These are phyloP conservation scores for Terfezia boudieri DNA, from an alignment of 495 filamentous ascomycete species.

Conservation along the genomic window DNA sequence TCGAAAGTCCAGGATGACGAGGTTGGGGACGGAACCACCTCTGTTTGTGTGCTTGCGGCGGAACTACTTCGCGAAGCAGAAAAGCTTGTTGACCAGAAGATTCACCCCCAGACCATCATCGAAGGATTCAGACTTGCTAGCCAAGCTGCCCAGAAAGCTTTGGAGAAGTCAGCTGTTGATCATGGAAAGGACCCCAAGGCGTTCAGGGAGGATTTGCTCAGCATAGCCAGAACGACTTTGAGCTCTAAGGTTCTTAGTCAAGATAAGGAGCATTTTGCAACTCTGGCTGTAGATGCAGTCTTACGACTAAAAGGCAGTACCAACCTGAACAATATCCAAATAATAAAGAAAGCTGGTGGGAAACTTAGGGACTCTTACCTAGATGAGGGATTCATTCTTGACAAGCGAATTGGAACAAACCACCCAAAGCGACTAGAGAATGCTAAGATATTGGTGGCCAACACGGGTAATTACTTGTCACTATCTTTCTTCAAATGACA, in stretches of 20 bases:
- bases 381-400: constrained; percentile 74
- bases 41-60: constrained; percentile 78
- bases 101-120: constrained; percentile 98
- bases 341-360: constrained; percentile 97
- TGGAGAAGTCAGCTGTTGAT: constrained; percentile 68
- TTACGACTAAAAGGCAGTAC: constrained; percentile 74
- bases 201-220: constrained; percentile 72
- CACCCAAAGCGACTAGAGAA: constrained; percentile 94
- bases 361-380: constrained; percentile 94
- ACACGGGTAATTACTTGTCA: constrained; percentile 32
- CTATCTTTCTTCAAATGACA: constrained; percentile 1
- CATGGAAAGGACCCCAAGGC: constrained; percentile 58
- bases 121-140: constrained; percentile 96
- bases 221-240: constrained; percentile 87
- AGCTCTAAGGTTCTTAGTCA: constrained; percentile 94
- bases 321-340: constrained; percentile 92
- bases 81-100: constrained; percentile 88
- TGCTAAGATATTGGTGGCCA: constrained; percentile 90
- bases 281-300: constrained; percentile 80
- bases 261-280: constrained; percentile 78
- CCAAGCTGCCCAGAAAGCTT: constrained; percentile 58
- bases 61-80: constrained; percentile 92
- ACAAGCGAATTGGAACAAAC: constrained; percentile 97
- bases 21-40: constrained; percentile 86
- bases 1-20: constrained; percentile 99